Conservation (phyloP, 2,329 filamentous ascomycete genomes). For the Endoconidiophora polonica region DNA sequence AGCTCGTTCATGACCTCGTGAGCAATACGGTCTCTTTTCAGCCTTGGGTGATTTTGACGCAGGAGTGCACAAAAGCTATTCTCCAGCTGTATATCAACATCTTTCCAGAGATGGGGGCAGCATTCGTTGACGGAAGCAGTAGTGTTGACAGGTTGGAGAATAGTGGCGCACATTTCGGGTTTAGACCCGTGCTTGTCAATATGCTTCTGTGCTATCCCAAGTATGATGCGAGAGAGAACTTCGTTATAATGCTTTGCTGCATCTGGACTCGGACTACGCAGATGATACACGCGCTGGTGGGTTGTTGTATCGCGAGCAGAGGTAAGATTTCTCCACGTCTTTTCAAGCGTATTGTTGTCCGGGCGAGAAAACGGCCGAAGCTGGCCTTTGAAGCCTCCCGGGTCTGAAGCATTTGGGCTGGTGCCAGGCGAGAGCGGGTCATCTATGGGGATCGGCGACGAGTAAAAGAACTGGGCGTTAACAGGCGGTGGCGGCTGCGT, state of each 20-base stretch:
- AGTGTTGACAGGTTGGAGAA: constrained; percentile 10
- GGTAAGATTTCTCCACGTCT: constrained; percentile 52
- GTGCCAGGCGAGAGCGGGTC: constrained; percentile 60
- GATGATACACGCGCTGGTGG: constrained; percentile 24
- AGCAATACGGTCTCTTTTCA: constrained; percentile 29
- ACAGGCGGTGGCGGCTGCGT: constrained; percentile 38
- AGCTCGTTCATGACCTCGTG: constrained; percentile 27
- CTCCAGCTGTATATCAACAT: constrained; percentile 31
- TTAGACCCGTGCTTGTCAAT: constrained; percentile 25
- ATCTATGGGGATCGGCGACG: constrained; percentile 66
- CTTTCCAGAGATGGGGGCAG: constrained; percentile 30
- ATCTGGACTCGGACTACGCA: not conserved
- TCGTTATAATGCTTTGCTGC: constrained; percentile 21
- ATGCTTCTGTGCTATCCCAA: constrained; percentile 29
- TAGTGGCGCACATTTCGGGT: not conserved
- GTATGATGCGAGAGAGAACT: constrained; percentile 25
- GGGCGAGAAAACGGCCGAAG: constrained; percentile 62
- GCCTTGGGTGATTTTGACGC: constrained; percentile 23
- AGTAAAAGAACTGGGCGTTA: constrained; percentile 69
- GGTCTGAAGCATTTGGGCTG: constrained; percentile 29
- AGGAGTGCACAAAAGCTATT: constrained; percentile 33
- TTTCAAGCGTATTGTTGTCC: constrained; percentile 67
- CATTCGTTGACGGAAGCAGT: constrained; percentile 25
- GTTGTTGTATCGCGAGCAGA: constrained; percentile 30
- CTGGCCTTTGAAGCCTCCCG: constrained; percentile 35